phyloP scores from a whole-genome alignment of 176 grass and related monocot genomes.

The Oryza longistaminata region DNA sequence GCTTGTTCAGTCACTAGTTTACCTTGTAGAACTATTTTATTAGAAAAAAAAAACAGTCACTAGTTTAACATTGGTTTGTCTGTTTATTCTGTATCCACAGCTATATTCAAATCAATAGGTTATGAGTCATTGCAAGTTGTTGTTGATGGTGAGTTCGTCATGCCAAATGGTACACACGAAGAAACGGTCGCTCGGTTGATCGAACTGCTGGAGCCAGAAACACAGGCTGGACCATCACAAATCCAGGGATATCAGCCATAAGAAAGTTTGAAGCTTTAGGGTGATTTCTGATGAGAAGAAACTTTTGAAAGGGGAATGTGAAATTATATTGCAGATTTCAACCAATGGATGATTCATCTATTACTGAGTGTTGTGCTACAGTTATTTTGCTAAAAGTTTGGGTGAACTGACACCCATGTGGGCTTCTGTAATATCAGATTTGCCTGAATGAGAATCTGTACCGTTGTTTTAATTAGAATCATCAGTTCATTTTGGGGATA shows the following conservation, averaged over 20 bases:
- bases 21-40: background rate
- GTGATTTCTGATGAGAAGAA: conserved; percentile 8
- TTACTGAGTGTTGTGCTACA: background rate
- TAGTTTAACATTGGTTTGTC: conserved; percentile 9
- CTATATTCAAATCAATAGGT: background rate
- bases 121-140: background rate
- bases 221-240: conserved; percentile 46
- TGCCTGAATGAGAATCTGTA: conserved; percentile 5
- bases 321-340: conserved; percentile 3
- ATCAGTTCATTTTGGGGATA: background rate
- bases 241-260: conserved; percentile 38
- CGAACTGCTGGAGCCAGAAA: conserved; percentile 55
- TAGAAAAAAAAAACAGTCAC: background rate
- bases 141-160: conserved; percentile 32
- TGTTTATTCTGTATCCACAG: conserved; percentile 56
- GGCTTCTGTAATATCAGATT: conserved; percentile 26
- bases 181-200: conserved; percentile 59
- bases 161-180: conserved; percentile 31
- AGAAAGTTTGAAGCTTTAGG: conserved; percentile 31
- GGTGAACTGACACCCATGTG: background rate
- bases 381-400: conserved; percentile 32
- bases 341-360: conserved; percentile 10
- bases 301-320: conserved; percentile 11
- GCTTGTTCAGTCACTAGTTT: background rate
- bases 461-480: background rate